Evolutionary conservation across 495 filamentous ascomycete genomes (phyloP).

Genomic region (Hypoxylon crocopeplum): DNA sequence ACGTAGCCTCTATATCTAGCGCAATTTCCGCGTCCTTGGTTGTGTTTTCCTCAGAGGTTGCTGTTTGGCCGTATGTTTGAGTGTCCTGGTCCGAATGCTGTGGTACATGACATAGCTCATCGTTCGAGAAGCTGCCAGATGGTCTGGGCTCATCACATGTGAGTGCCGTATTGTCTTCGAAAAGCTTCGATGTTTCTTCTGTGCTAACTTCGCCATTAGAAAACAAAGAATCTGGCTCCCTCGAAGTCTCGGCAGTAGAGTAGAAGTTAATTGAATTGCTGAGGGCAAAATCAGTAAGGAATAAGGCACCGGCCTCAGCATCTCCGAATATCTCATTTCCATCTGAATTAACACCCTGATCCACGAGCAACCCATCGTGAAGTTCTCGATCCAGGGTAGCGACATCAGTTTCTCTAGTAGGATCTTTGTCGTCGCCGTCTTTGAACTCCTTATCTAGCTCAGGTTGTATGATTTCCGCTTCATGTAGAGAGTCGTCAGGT

Average conservation of each 20-base stretch:
- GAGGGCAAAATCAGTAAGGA: neutral
- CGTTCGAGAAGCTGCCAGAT: neutral
- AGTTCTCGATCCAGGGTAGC: slow-evolving; percentile 1
- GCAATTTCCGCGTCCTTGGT: neutral
- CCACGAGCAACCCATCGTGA: neutral
- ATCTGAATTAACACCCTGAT: neutral
- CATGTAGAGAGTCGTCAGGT: neutral
- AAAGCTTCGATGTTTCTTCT: neutral
- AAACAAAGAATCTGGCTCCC: slow-evolving; percentile 8
- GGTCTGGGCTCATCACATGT: neutral
- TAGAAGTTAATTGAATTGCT: neutral
- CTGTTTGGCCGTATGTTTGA: neutral
- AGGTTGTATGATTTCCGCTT: neutral
- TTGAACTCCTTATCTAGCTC: neutral
- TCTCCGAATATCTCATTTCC: neutral
- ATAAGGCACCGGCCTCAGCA: neutral
- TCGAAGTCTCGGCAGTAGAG: neutral
- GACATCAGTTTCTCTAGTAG: neutral
- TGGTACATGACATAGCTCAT: neutral
- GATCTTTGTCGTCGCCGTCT: neutral
- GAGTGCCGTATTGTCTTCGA: neutral
- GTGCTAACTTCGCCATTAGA: neutral
- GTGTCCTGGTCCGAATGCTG: neutral
- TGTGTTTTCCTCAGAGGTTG: neutral
- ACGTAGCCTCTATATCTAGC: neutral